phyloP scores from a whole-genome alignment of 495 filamentous ascomycete species.

The Hypoxylon perforatum region DNA sequence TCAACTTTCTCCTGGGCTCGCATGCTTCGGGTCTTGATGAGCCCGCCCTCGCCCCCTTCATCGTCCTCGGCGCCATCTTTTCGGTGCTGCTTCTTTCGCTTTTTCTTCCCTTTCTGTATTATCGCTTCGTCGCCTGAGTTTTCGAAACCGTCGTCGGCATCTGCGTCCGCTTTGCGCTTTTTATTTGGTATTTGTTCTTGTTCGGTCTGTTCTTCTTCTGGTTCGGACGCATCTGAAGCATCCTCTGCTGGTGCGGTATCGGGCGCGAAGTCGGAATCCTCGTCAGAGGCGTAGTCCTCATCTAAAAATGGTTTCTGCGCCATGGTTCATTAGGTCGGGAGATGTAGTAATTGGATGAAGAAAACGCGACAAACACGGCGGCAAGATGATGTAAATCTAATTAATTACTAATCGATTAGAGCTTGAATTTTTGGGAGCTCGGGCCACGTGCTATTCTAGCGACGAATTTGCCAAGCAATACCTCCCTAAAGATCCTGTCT shows the following conservation, averaged over 20 bases:
- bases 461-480: too few relatives aligned
- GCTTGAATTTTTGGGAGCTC: too few relatives aligned
- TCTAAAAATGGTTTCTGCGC: conserved; percentile 47
- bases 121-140: conserved; percentile 85
- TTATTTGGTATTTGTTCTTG: conserved; percentile 43
- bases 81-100: conserved; percentile 63
- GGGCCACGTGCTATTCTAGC: too few relatives aligned
- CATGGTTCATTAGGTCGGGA: conserved; percentile 32
- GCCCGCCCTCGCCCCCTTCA: conserved; percentile 76
- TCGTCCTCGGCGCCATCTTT: conserved; percentile 61
- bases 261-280: conserved; percentile 80
- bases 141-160: conserved; percentile 60
- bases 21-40: conserved; percentile 85
- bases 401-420: too few relatives aligned
- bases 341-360: neutral
- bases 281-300: conserved; percentile 74
- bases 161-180: conserved; percentile 55
- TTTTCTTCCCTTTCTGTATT: conserved; percentile 69
- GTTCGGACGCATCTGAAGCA: conserved; percentile 53
- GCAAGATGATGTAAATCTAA: neutral
- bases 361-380: neutral
- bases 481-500: too few relatives aligned
- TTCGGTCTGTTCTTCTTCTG: conserved; percentile 52
- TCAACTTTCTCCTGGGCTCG: conserved; percentile 71
- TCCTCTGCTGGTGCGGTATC: conserved; percentile 63